Evolutionary conservation across 2,329 filamentous ascomycete species (phyloP).

Genomic region (Neonectria sp.): DNA sequence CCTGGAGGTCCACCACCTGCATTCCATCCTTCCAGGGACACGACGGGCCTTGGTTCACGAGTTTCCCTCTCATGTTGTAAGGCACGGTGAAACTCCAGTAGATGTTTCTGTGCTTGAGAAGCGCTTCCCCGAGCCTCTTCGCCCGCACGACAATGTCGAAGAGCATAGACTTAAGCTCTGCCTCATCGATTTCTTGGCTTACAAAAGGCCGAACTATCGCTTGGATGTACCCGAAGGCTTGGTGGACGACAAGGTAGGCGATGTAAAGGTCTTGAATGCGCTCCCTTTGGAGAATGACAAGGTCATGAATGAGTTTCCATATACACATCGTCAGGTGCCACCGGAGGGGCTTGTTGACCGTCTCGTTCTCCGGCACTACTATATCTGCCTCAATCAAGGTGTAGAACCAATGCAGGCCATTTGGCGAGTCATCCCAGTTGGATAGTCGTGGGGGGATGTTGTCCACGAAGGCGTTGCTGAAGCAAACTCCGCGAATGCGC

Average conservation of each 20-base stretch:
- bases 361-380: background rate
- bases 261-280: background rate
- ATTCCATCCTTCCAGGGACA: background rate
- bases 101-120: background rate
- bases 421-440: background rate
- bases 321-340: background rate
- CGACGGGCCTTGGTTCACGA: too few relatives aligned
- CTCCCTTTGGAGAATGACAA: background rate
- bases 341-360: background rate
- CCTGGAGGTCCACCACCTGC: background rate
- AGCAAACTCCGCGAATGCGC: background rate
- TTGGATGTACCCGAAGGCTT: background rate
- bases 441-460: background rate
- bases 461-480: slow-evolving; percentile 13
- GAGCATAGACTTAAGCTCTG: background rate
- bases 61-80: background rate
- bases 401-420: slow-evolving; percentile 8
- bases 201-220: background rate
- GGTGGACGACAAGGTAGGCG: background rate
- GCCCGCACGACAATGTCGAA: background rate
- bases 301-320: background rate
- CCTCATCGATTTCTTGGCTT: background rate
- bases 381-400: background rate
- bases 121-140: background rate
- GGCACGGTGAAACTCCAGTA: background rate